Evolutionary conservation across 768 basidiomycete genomes (phyloP).

Genomic region (Tricholomella constricta): DNA sequence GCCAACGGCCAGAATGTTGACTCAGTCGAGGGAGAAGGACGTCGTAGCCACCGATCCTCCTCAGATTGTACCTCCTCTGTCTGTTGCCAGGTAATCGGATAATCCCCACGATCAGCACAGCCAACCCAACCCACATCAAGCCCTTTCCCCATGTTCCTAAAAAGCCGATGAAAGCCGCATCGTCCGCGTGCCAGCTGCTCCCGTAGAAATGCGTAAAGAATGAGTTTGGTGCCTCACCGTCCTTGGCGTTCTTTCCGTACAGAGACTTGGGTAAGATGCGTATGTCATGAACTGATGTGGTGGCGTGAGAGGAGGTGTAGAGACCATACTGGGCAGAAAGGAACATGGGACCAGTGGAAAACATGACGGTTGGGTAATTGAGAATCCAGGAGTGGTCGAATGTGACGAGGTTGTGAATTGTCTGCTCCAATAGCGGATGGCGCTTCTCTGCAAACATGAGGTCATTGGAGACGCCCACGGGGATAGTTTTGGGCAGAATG

Average conservation of each 20-base stretch:
- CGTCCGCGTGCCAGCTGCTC: slow-evolving; percentile 97
- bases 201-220: slow-evolving; percentile 99
- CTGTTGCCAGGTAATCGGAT: slow-evolving; percentile 57
- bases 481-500: slow-evolving; percentile 93
- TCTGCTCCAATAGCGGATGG: slow-evolving; percentile 90
- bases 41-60: slow-evolving; percentile 73
- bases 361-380: slow-evolving; percentile 99
- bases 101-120: slow-evolving; percentile 70
- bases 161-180: slow-evolving; percentile 97
- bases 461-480: slow-evolving; percentile 97
- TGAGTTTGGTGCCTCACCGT: slow-evolving; percentile 80
- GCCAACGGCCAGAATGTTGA: slow-evolving; percentile 70
- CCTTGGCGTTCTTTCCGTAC: slow-evolving; percentile 95
- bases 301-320: slow-evolving; percentile 70
- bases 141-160: slow-evolving; percentile 85
- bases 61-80: slow-evolving; percentile 59
- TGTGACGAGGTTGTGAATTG: slow-evolving; percentile 86
- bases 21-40: slow-evolving; percentile 77
- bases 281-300: slow-evolving; percentile 68
- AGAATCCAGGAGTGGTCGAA: slow-evolving; percentile 95
- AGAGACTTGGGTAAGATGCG: slow-evolving; percentile 93
- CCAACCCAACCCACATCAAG: slow-evolving; percentile 83
- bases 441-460: slow-evolving; percentile 87
- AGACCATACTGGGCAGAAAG: slow-evolving; percentile 92
- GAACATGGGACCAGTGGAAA: slow-evolving; percentile 99